Percentiles rank a stretch among this genome's conserved stretches.
phyloP scores from a whole-genome alignment of 331 rosid species.

The Dryas integrifolia region DNA sequence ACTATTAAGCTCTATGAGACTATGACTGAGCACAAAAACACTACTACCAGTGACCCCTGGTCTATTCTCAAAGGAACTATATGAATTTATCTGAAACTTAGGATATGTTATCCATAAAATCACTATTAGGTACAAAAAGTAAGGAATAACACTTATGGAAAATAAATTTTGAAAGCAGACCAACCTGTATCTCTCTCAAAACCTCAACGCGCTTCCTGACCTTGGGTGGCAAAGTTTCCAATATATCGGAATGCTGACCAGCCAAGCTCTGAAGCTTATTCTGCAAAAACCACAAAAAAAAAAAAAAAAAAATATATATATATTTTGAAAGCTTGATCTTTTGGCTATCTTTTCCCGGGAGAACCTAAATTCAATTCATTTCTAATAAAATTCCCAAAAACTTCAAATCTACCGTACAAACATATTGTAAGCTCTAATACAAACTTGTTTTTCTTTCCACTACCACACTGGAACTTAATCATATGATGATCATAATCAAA shows the following conservation, averaged over 20 bases:
- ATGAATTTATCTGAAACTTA: not conserved
- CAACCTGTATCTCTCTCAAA: conserved; percentile 60
- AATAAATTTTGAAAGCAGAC: not conserved
- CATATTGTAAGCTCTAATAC: not conserved
- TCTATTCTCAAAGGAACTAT: not conserved
- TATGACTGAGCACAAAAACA: not conserved
- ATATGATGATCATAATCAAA: not conserved
- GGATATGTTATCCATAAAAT: not conserved
- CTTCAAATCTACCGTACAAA: not conserved
- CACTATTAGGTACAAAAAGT: not conserved
- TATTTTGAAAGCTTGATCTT: not conserved
- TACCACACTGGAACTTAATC: not conserved
- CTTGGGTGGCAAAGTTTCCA: conserved; percentile 44
- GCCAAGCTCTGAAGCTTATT: conserved; percentile 48
- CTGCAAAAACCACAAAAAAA: conserved; percentile 36
- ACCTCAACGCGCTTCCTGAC: conserved; percentile 56
- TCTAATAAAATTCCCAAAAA: not conserved
- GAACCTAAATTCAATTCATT: not conserved
- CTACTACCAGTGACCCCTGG: not conserved
- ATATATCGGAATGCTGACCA: conserved; percentile 41
- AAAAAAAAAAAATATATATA: conserved; percentile 8
- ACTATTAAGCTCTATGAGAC: not conserved
- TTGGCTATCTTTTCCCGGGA: not conserved
- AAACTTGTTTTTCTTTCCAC: not conserved
- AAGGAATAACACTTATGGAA: not conserved